Percentiles rank a stretch among this genome's conserved stretches.
These are phyloP conservation scores for Kurtzmaniella quercitrusa DNA, from an alignment of 1,139 yeast genomes.

Conservation along the genomic window DNA sequence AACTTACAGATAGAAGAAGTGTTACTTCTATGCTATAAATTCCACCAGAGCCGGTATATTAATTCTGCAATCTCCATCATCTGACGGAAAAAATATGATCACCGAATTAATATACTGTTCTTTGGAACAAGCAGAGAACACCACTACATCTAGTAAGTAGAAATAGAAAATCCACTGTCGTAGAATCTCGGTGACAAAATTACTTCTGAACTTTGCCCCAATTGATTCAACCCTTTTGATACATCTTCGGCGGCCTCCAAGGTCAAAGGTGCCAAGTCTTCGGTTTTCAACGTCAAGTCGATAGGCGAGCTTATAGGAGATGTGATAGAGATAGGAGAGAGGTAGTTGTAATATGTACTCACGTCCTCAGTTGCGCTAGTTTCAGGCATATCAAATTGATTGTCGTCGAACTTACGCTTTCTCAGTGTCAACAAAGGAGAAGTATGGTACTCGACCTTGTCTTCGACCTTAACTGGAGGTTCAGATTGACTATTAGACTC, in stretches of 20 bases:
- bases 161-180: slow-evolving; percentile 6
- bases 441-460: neutral
- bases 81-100: slow-evolving; percentile 10
- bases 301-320: slow-evolving; percentile 40
- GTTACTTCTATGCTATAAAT: slow-evolving; percentile 40
- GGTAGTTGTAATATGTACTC: slow-evolving; percentile 29
- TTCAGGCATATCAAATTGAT: neutral
- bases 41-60: slow-evolving; percentile 21
- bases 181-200: slow-evolving; percentile 31
- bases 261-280: slow-evolving; percentile 12
- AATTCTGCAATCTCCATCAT: slow-evolving; percentile 15
- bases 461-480: neutral
- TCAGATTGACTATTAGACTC: neutral
- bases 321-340: slow-evolving; percentile 43
- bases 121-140: slow-evolving; percentile 35
- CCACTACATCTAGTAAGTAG: slow-evolving; percentile 1
- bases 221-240: slow-evolving; percentile 26
- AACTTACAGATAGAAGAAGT: slow-evolving; percentile 10
- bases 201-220: slow-evolving; percentile 53
- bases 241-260: slow-evolving; percentile 9
- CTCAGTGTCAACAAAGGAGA: slow-evolving; percentile 2
- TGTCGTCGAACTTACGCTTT: slow-evolving; percentile 8
- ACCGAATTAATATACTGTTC: slow-evolving; percentile 22
- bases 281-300: slow-evolving; percentile 32
- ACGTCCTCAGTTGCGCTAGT: slow-evolving; percentile 2